Base-by-base conservation (phyloP, 805 yeast genomes). In the Ogataea paraovalis region DNA sequence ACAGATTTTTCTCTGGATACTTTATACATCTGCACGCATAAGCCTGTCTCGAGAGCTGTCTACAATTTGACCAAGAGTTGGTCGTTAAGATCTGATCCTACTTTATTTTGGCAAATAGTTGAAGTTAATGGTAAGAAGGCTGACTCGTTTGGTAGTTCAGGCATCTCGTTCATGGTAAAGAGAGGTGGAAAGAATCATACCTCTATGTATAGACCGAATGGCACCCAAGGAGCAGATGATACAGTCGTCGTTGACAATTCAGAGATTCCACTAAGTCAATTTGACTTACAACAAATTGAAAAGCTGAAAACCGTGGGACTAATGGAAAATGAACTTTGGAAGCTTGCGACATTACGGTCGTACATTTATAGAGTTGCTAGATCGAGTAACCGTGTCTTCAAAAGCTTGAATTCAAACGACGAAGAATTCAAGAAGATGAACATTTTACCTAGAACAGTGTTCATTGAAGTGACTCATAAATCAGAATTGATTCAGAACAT, bases 31-130 rank as follows among this genome's bases (percentile, higher is more conserved):
- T 79, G 87, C 54, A 73, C 85, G 41, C 82, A 84, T 46, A 74
- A 75, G 39, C 91, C 96, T 0, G 59, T 90, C 2, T 69, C 89
- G 0, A 73, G 85, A 53, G 72, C 80, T 0, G 82, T 85, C 0
- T 89, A 79, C 58, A 83, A 79, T 43, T 60, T 82, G 45, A 75
- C 84, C 0, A 72, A 82, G 42, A 71, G 74, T 1, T 92, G 98
- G 97, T 84, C 87, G 1, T 53, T 78, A 20, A 77, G 79, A 48
- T 78, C 85, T 1, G 75, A 74, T 8, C 79, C 80, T 38, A 79
- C 96, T 0, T 65, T 83, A n/a, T 91, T 92, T 58, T 91, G 97
- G 97, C 79, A 83, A 51, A 78, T 72, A 51, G 65, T 70, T 0
- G 70, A 69, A 9, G 60, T 56, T 27, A 55, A 61, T 3, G 39